These are phyloP conservation scores for Lactarius vividus DNA, from an alignment of 768 basidiomycete species.

Conservation along the genomic window DNA sequence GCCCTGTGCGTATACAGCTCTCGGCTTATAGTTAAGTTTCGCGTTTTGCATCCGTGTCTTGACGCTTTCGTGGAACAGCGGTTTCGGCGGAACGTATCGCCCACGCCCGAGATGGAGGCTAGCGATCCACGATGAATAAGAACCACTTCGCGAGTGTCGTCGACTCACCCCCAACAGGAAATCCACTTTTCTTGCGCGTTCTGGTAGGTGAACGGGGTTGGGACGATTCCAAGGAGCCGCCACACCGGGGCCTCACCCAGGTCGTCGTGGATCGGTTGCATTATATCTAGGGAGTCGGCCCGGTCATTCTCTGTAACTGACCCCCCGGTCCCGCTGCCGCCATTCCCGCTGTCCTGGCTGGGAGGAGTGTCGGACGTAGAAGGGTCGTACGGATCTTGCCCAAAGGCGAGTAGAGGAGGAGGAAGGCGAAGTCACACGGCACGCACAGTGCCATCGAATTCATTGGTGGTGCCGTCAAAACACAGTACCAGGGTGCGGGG, in stretches of 20 bases:
- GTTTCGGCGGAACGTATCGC: conserved; percentile 46
- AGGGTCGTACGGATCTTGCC: background rate
- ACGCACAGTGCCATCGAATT: conserved; percentile 10
- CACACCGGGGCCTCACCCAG: conserved; percentile 47
- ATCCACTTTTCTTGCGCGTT: conserved; percentile 56
- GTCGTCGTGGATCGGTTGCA: conserved; percentile 53
- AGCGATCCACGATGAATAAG: background rate
- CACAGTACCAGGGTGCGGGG: conserved; percentile 26
- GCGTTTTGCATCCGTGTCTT: conserved; percentile 51
- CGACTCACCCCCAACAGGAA: conserved; percentile 49
- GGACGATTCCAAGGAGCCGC: conserved; percentile 72
- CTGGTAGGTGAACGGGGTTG: conserved; percentile 53
- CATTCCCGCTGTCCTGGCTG: too few relatives aligned
- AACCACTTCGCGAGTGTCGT: background rate
- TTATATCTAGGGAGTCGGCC: conserved; percentile 34
- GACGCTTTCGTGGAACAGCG: conserved; percentile 65
- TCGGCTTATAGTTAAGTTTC: conserved; percentile 54
- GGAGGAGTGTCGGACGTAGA: too few relatives aligned
- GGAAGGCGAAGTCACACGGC: too few relatives aligned
- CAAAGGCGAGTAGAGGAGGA: background rate
- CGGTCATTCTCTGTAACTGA: too few relatives aligned
- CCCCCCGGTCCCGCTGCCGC: too few relatives aligned
- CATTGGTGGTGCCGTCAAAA: conserved; percentile 26
- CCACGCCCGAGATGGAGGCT: conserved; percentile 60
- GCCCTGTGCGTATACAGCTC: conserved; percentile 48